Evolutionary conservation across 768 basidiomycete genomes (phyloP).

Genomic region (Xerocomus brunneocitrinus): DNA sequence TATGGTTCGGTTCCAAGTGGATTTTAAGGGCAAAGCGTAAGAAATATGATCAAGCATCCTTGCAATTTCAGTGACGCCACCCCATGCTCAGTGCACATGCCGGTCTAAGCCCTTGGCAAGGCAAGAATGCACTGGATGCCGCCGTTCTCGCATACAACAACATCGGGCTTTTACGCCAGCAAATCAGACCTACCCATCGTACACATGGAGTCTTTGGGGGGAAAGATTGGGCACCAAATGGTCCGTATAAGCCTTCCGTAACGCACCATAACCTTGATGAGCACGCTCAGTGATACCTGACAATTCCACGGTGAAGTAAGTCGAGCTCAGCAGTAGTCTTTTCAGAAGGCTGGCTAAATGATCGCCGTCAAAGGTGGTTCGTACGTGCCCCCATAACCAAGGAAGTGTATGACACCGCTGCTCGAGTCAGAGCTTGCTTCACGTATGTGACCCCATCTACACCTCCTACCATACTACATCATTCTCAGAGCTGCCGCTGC

Average conservation of each 20-base stretch:
- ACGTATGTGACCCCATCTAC: conserved; percentile 40
- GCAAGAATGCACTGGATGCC: conserved; percentile 78
- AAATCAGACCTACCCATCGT: conserved; percentile 70
- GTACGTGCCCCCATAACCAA: conserved; percentile 67
- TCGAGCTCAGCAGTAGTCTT: background rate
- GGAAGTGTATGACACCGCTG: conserved; percentile 52
- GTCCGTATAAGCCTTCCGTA: conserved; percentile 34
- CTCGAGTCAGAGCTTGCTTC: conserved; percentile 68
- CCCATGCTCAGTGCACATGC: conserved; percentile 61
- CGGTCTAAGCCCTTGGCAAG: conserved; percentile 80
- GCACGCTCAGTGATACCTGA: conserved; percentile 68
- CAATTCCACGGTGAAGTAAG: conserved; percentile 67
- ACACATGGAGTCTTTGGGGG: conserved; percentile 79
- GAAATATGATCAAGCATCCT: conserved; percentile 8
- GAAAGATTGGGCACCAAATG: conserved; percentile 68
- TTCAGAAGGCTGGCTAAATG: background rate
- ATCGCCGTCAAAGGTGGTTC: conserved; percentile 46
- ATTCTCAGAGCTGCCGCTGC: conserved; percentile 54
- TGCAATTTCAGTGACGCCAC: background rate
- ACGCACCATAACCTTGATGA: background rate
- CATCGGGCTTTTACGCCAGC: conserved; percentile 77
- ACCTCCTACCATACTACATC: background rate
- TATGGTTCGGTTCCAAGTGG: conserved; percentile 52
- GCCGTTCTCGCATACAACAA: conserved; percentile 82
- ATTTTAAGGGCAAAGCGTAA: conserved; percentile 73